phyloP scores from a whole-genome alignment of 108 stramenopile genomes.

The Nitzschia inconspicua region DNA sequence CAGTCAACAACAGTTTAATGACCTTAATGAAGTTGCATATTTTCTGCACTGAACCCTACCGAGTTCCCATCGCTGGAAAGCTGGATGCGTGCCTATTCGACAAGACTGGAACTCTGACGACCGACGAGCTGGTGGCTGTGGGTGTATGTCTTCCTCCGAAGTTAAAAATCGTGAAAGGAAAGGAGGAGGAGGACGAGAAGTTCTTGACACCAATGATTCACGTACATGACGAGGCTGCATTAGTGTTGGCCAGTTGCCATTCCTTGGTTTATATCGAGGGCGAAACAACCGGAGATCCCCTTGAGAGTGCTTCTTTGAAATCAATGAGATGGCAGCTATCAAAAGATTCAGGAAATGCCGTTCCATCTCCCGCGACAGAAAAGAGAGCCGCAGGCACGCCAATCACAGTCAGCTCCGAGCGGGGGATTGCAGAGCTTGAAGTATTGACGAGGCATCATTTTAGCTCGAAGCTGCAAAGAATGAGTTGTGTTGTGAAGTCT shows the following conservation, averaged over 20 bases:
- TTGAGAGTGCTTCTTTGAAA: constrained; percentile 82
- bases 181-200: constrained; percentile 35
- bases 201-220: constrained; percentile 77
- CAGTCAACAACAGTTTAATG: constrained; percentile 95
- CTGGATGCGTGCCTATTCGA: constrained; percentile 95
- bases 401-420: constrained; percentile 26
- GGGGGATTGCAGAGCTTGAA: constrained; percentile 50
- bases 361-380: constrained; percentile 54
- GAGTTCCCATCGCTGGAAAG: constrained; percentile 96
- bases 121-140: constrained; percentile 95
- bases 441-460: constrained; percentile 94
- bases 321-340: constrained; percentile 83
- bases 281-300: constrained; percentile 87
- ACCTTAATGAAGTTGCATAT: constrained; percentile 95
- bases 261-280: constrained; percentile 84
- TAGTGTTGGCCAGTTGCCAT: constrained; percentile 92
- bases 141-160: constrained; percentile 68
- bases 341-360: constrained; percentile 39
- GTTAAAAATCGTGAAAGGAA: constrained; percentile 25
- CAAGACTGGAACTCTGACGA: constrained; percentile 97
- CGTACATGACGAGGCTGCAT: constrained; percentile 51
- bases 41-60: constrained; percentile 95
- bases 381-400: constrained; percentile 54
- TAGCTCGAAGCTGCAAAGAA: constrained; percentile 94
- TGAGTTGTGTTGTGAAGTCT: constrained; percentile 90